Percentiles rank a stretch among this genome's conserved stretches.
phyloP scores from a whole-genome alignment of 495 filamentous ascomycete genomes.

The Hypoxylon lenormandii region DNA sequence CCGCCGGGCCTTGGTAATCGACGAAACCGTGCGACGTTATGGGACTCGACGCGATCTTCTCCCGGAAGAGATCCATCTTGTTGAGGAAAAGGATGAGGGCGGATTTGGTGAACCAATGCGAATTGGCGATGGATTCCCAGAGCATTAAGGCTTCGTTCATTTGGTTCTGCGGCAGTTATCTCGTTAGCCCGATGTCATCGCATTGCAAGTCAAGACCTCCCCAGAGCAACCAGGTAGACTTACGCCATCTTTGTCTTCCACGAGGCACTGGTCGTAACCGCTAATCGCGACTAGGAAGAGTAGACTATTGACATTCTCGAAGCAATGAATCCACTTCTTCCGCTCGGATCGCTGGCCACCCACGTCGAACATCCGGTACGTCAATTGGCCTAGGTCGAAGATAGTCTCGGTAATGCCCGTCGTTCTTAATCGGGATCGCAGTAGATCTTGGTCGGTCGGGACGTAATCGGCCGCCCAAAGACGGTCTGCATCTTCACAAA shows the following conservation, averaged over 20 bases:
- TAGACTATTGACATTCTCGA: conserved; percentile 93
- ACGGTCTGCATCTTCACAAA: conserved; percentile 88
- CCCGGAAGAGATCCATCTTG: conserved; percentile 98
- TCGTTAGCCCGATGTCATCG: conserved; percentile 33
- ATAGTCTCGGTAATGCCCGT: conserved; percentile 97
- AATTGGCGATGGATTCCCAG: conserved; percentile 97
- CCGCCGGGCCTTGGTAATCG: conserved; percentile 75
- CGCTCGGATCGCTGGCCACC: conserved; percentile 96
- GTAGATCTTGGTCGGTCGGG: conserved; percentile 95
- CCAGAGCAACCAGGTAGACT: conserved; percentile 52
- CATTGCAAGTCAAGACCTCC: neutral
- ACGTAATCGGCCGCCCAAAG: conserved; percentile 88
- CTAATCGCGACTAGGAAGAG: conserved; percentile 96
- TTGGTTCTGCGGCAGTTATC: conserved; percentile 80
- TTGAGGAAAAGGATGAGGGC: conserved; percentile 98
- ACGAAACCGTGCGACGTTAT: conserved; percentile 90
- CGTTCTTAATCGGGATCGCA: conserved; percentile 90
- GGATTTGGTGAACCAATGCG: conserved; percentile 95
- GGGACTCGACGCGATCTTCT: conserved; percentile 82
- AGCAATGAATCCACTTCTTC: conserved; percentile 99
- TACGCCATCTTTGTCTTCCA: conserved; percentile 97
- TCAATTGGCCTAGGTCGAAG: conserved; percentile 93
- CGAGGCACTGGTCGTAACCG: conserved; percentile 95
- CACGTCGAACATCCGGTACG: conserved; percentile 99
- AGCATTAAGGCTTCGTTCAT: conserved; percentile 99